These are phyloP conservation scores for Penicillium sp. DNA, from an alignment of 2,329 filamentous ascomycete species.

Conservation along the genomic window DNA sequence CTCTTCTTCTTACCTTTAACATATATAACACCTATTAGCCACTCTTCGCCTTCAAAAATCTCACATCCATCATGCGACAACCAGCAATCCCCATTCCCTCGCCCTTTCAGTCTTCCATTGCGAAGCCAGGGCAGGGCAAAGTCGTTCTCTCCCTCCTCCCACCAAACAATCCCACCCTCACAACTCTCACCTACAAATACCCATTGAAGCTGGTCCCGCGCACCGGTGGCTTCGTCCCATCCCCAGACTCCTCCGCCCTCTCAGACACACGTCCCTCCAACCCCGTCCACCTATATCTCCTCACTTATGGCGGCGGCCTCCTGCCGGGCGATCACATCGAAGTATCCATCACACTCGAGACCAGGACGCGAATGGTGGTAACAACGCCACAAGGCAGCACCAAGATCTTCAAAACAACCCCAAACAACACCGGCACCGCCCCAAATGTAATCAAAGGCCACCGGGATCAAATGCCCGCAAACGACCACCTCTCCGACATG, in stretches of 20 bases:
- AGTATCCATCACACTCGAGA: slow-evolving; percentile 66
- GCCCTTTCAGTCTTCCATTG: slow-evolving; percentile 75
- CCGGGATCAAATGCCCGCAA: slow-evolving; percentile 42
- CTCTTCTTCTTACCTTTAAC: no score
- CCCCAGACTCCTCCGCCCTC: slow-evolving; percentile 27
- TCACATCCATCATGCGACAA: slow-evolving; percentile 21
- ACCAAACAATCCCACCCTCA: slow-evolving; percentile 68
- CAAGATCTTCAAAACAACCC: slow-evolving; percentile 84
- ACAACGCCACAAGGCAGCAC: slow-evolving; percentile 74
- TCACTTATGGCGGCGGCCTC: slow-evolving; percentile 92
- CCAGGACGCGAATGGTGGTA: slow-evolving; percentile 64
- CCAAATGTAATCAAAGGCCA: slow-evolving; percentile 30
- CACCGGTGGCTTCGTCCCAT: slow-evolving; percentile 62
- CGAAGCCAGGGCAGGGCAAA: slow-evolving; percentile 72
- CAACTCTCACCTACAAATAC: slow-evolving; percentile 82
- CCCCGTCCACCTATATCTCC: slow-evolving; percentile 78
- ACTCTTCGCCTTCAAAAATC: not conserved
- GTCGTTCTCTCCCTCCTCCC: slow-evolving; percentile 74
- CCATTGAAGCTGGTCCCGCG: slow-evolving; percentile 91
- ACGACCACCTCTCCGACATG: slow-evolving; percentile 33
- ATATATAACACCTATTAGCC: not conserved
- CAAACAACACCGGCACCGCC: slow-evolving; percentile 17
- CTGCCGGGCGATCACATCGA: slow-evolving; percentile 82
- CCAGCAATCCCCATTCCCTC: slow-evolving; percentile 49
- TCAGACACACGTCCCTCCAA: slow-evolving; percentile 35